phyloP scores from a whole-genome alignment of 2,329 filamentous ascomycete species.

The Penicillium expansum region DNA sequence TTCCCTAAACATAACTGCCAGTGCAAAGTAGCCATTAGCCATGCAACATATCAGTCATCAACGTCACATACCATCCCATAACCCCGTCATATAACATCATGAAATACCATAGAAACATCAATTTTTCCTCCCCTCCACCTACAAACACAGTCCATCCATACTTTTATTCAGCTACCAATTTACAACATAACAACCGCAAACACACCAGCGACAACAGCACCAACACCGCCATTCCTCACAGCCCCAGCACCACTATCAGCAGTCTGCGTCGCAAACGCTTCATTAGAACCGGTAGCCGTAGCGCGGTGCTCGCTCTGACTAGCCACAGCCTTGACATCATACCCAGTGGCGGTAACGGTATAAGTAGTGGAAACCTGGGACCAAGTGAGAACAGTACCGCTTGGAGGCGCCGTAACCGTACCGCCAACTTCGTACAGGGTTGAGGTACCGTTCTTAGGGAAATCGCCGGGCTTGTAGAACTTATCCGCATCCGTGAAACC shows the following conservation, averaged over 20 bases:
- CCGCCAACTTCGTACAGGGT: constrained; percentile 31
- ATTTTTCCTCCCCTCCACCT: too few species aligned
- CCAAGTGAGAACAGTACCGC: constrained; percentile 37
- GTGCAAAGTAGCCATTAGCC: background rate
- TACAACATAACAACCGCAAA: constrained; percentile 11
- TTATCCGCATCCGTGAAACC: constrained; percentile 22
- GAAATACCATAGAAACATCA: background rate
- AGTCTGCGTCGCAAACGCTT: constrained; percentile 10
- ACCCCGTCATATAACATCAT: background rate
- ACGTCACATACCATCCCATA: background rate
- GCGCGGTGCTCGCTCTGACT: constrained; percentile 16
- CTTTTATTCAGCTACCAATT: background rate
- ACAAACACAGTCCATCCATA: background rate
- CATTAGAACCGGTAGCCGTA: constrained; percentile 15
- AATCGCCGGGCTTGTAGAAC: constrained; percentile 23
- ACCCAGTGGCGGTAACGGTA: constrained; percentile 37
- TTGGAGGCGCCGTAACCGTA: constrained; percentile 35
- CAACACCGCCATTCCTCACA: constrained; percentile 1
- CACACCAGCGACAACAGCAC: constrained; percentile 5
- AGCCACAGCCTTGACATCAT: constrained; percentile 21
- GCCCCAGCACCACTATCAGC: constrained; percentile 3
- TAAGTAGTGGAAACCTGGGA: constrained; percentile 33
- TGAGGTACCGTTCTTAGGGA: constrained; percentile 29
- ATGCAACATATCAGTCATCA: background rate
- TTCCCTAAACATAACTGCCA: too few species aligned